Evolutionary conservation across 371 early-diverging fungal species (phyloP).

Genomic region (Lichtheimia ornata): DNA sequence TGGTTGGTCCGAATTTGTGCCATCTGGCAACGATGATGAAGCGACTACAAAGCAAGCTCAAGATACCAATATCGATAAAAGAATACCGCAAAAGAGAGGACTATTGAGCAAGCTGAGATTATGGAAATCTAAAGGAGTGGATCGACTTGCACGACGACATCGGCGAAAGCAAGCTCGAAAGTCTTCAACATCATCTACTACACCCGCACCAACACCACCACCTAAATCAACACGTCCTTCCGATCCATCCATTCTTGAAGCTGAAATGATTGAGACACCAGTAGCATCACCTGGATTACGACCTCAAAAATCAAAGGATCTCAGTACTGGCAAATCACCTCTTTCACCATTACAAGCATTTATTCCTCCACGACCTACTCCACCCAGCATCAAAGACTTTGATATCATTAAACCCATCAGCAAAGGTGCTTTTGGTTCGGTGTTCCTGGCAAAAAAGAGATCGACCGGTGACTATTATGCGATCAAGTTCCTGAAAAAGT

Average conservation of each 20-base stretch:
- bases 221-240: slow-evolving; percentile 2
- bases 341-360: slow-evolving; percentile 51
- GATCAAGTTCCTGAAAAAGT: slow-evolving; percentile 87
- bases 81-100: slow-evolving; percentile 2
- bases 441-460: slow-evolving; percentile 83
- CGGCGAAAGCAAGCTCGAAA: slow-evolving; percentile 4
- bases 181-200: neutral
- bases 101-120: slow-evolving; percentile 7
- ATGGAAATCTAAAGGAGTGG: slow-evolving; percentile 12
- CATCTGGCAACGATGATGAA: slow-evolving; percentile 5
- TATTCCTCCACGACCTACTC: slow-evolving; percentile 40
- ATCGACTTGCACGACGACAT: slow-evolving; percentile 6
- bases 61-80: neutral
- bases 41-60: neutral
- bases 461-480: slow-evolving; percentile 88
- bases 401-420: slow-evolving; percentile 92
- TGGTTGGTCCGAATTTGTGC: slow-evolving; percentile 47
- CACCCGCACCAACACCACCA: neutral
- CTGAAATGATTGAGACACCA: slow-evolving; percentile 46
- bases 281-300: slow-evolving; percentile 33
- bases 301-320: slow-evolving; percentile 12
- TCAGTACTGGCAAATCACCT: slow-evolving; percentile 35
- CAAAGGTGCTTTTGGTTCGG: slow-evolving; percentile 91
- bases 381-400: slow-evolving; percentile 86
- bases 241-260: slow-evolving; percentile 31